Conservation (phyloP, 1,284 basidiomycete genomes). For the Fomitopsis pinicola region DNA sequence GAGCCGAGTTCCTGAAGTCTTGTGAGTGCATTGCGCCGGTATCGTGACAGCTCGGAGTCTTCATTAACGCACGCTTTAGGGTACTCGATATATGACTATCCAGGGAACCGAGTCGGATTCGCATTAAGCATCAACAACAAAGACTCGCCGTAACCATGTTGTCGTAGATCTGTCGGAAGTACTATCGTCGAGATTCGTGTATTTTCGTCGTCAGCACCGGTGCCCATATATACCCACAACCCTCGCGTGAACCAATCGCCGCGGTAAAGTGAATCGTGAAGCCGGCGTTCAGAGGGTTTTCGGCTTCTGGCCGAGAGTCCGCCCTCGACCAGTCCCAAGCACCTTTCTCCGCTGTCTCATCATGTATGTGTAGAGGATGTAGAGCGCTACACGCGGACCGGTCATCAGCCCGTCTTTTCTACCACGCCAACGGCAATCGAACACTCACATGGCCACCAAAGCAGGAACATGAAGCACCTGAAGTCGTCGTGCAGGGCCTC, state of each 20-base stretch:
- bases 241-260: too few species aligned
- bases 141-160: neutral
- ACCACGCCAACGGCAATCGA: neutral
- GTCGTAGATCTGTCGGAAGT: neutral
- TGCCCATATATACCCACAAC: too few species aligned
- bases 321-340: conserved; percentile 40
- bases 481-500: conserved; percentile 45
- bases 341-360: conserved; percentile 79
- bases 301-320: conserved; percentile 24
- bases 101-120: conserved; percentile 53
- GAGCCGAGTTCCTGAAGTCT: conserved; percentile 69
- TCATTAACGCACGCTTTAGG: conserved; percentile 30
- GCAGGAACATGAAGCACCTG: conserved; percentile 63
- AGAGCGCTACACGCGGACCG: conserved; percentile 53
- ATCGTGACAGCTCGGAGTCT: neutral
- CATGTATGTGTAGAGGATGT: conserved; percentile 90
- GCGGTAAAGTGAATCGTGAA: too few species aligned
- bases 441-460: conserved; percentile 87
- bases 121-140: conserved; percentile 53
- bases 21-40: conserved; percentile 35
- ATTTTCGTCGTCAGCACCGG: neutral
- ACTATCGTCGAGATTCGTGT: neutral
- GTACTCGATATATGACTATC: conserved; percentile 60
- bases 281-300: conserved; percentile 22
- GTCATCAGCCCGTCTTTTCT: conserved; percentile 5